phyloP scores from a whole-genome alignment of 176 grass and related monocot genomes.

The Eleusine indica region DNA sequence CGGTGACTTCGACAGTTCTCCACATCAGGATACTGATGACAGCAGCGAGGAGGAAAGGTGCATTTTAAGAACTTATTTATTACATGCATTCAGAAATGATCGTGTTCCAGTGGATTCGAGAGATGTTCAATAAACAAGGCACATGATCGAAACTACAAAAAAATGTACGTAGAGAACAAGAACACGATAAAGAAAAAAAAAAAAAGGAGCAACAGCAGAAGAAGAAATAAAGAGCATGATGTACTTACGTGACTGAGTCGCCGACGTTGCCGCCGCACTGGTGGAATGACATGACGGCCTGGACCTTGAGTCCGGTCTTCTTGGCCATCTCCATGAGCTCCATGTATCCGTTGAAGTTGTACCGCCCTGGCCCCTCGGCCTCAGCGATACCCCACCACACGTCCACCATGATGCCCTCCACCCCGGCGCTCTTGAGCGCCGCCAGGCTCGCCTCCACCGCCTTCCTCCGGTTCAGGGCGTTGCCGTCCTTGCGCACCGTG shows the following conservation, averaged over 20 bases:
- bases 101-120: background rate
- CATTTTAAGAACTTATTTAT: too few relatives aligned
- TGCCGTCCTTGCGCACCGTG: conserved; percentile 56
- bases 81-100: background rate
- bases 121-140: background rate
- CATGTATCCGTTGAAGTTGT: conserved; percentile 73
- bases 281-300: conserved; percentile 98
- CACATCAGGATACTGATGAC: background rate
- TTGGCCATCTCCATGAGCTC: conserved; percentile 82
- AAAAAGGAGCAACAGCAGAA: too few relatives aligned
- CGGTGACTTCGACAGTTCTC: background rate
- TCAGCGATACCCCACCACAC: conserved; percentile 90
- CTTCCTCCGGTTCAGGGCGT: conserved; percentile 53
- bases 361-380: conserved; percentile 39
- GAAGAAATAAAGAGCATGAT: too few relatives aligned
- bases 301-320: conserved; percentile 65
- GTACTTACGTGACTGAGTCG: conserved; percentile 72
- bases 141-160: background rate
- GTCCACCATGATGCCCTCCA: conserved; percentile 75
- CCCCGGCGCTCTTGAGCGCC: conserved; percentile 72
- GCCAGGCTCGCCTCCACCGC: conserved; percentile 64
- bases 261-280: conserved; percentile 94
- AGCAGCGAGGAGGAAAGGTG: too few relatives aligned
- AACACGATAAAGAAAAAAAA: background rate
- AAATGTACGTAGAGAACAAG: background rate